Evolutionary conservation across 164 flowering plant genomes (phyloP), one percentile per base, ranked within the genome.

Genomic region (Berberis vulgaris): DNA sequence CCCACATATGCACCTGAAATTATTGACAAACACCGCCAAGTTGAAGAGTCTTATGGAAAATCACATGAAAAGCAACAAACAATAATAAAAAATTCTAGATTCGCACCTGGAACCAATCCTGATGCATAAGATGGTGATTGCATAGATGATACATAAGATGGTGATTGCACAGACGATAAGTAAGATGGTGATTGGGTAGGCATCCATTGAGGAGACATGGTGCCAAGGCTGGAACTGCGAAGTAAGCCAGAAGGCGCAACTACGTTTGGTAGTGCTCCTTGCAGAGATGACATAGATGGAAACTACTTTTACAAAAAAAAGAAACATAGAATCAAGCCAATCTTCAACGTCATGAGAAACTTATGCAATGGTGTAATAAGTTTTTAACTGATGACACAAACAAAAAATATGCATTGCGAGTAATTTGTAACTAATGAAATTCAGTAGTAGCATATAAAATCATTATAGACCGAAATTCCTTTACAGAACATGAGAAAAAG

Each of bases 271-370:
- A 84, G 54, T 49, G 85, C 81, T 67, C 79, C 78, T 74, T 81
- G 86, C 72, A 87, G 63, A 57, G 88, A 64, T 54, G 77, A 50
- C 86, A 85, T 75, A 54, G 88, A 80, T 45, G 86, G 90, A 69
- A 82, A 85, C 94, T 87, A 74, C 78, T 81, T 12, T 45, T 60
- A 38, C 26, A 81, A 13, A 57, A 44, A 60, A 52, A 26, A 60
- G 44, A 13, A 11, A 63, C 43, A 43, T 49, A 26, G 26, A 26
- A 26, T 26, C 26, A 26, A 26, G n/a, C 7, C 40, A 61, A 26
- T 26, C 5, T 1, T 54, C 26, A 2, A 13, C 11, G 26, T 26
- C 26, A 26, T 26, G 26, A 26, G 26, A 26, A 26, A 55, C 58
- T 26, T 55, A 55, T 39, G 6, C 3, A 4, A 39, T 55, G n/a